Percentiles rank a stretch among this genome's conserved stretches.
Conservation (phyloP, 805 yeast genomes). For the Starmerella apis region DNA sequence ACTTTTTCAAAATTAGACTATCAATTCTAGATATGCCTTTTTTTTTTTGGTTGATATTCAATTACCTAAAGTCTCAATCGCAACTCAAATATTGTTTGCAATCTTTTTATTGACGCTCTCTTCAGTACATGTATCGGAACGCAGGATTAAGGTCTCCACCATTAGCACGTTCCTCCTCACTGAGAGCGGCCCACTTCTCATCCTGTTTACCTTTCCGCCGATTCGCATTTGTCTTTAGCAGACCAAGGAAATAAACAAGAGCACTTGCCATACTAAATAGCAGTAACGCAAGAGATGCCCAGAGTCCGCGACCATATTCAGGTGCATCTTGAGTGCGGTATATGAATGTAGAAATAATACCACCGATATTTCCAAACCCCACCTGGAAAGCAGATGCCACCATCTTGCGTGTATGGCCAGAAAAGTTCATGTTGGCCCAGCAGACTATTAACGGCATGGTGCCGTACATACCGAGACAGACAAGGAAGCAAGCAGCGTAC, state of each 20-base stretch:
- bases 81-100: no score
- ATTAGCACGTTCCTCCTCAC: conserved; percentile 21
- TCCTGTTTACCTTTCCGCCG: conserved; percentile 26
- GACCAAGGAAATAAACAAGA: conserved; percentile 32
- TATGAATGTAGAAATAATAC: conserved; percentile 51
- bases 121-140: conserved; percentile 28
- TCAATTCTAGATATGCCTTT: no score
- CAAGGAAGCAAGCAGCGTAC: conserved; percentile 55
- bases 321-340: conserved; percentile 51
- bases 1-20: not conserved
- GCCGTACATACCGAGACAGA: conserved; percentile 49
- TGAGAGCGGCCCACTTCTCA: conserved; percentile 24
- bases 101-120: not conserved
- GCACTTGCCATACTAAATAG: conserved; percentile 36
- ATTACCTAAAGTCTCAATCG: no score
- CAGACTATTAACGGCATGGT: conserved; percentile 62
- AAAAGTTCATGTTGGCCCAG: conserved; percentile 53
- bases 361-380: conserved; percentile 66
- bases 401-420: conserved; percentile 52
- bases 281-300: conserved; percentile 41
- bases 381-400: conserved; percentile 52
- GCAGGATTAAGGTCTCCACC: conserved; percentile 31
- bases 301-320: conserved; percentile 44
- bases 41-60: no score
- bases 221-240: conserved; percentile 27